A percentile compares a stretch with the other conserved stretches of the same genome.
Conservation (phyloP, 2,329 filamentous ascomycete genomes). For the Cladosporium sp. region DNA sequence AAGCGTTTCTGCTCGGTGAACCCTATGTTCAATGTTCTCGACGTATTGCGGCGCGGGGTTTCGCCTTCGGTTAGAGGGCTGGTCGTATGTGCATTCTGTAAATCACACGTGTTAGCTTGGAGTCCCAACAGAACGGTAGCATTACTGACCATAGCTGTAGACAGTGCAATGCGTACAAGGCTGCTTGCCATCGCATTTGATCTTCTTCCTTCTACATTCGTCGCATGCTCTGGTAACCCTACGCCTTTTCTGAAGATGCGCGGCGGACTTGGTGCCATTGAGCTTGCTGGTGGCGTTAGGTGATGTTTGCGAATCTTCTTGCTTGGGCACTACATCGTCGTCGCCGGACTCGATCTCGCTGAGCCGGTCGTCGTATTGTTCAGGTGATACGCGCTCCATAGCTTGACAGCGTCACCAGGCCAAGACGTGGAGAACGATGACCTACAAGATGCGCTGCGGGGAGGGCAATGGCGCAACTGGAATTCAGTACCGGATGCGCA, state of each 20-base stretch:
- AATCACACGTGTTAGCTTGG: not conserved
- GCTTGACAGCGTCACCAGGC: conserved; percentile 9
- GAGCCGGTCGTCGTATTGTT: conserved; percentile 36
- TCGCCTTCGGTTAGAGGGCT: conserved; percentile 85
- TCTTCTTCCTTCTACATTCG: conserved; percentile 73
- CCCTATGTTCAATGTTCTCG: conserved; percentile 78
- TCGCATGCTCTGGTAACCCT: conserved; percentile 89
- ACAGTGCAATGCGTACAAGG: conserved; percentile 87
- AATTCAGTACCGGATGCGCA: conserved; percentile 2
- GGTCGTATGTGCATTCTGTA: conserved; percentile 90
- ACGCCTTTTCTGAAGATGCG: conserved; percentile 63
- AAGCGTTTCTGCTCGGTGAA: conserved; percentile 80
- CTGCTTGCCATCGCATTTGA: conserved; percentile 58
- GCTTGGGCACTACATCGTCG: conserved; percentile 36
- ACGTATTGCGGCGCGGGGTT: conserved; percentile 93
- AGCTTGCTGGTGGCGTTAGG: conserved; percentile 25
- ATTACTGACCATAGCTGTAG: conserved; percentile 85
- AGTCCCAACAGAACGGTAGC: not conserved
- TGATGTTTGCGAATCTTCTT: conserved; percentile 32
- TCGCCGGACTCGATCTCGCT: conserved; percentile 36
- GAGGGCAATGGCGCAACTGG: conserved; percentile 4
- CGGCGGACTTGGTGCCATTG: conserved; percentile 28
- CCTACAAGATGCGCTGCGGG: conserved; percentile 19
- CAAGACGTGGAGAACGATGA: conserved; percentile 16
- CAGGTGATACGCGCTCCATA: conserved; percentile 37